phyloP scores from a whole-genome alignment of 495 filamentous ascomycete species.

The Aspergillus campestris region DNA sequence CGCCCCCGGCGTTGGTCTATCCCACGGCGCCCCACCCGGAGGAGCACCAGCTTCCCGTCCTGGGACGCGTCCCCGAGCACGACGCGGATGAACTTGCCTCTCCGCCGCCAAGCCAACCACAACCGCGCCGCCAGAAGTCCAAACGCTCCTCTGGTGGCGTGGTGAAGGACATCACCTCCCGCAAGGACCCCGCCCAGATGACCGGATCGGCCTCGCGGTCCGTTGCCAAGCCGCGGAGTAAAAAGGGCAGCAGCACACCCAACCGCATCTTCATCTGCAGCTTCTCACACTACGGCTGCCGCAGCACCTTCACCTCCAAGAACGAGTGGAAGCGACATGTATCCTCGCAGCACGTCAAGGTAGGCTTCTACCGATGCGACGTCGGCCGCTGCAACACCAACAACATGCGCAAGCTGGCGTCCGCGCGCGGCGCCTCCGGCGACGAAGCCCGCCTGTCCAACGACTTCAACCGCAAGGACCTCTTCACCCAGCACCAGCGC shows the following conservation, averaged over 20 bases:
- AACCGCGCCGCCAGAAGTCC: no score
- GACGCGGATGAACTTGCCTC: no score
- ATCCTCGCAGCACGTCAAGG: constrained; percentile 67
- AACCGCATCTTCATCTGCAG: constrained; percentile 70
- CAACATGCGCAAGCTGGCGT: constrained; percentile 2
- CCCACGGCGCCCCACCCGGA: no score
- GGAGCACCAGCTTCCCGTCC: no score
- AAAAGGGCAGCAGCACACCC: constrained; percentile 20
- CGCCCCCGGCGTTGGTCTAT: no score
- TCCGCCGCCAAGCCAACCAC: no score
- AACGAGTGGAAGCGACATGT: constrained; percentile 98
- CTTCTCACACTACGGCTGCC: constrained; percentile 76
- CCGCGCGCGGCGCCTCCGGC: background rate
- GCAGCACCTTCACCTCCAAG: constrained; percentile 78
- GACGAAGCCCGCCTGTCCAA: constrained; percentile 30
- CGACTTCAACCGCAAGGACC: constrained; percentile 87
- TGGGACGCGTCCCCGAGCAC: no score
- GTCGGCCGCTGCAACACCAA: constrained; percentile 49
- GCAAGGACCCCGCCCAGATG: constrained; percentile 3
- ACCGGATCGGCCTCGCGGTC: constrained; percentile 6
- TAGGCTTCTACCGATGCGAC: constrained; percentile 75
- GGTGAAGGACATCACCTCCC: background rate
- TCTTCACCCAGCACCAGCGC: constrained; percentile 88
- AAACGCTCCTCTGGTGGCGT: no score
- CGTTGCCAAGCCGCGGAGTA: constrained; percentile 3